Evolutionary conservation across 805 yeast genomes (phyloP).

Genomic region (Suhomyces pyralidae): DNA sequence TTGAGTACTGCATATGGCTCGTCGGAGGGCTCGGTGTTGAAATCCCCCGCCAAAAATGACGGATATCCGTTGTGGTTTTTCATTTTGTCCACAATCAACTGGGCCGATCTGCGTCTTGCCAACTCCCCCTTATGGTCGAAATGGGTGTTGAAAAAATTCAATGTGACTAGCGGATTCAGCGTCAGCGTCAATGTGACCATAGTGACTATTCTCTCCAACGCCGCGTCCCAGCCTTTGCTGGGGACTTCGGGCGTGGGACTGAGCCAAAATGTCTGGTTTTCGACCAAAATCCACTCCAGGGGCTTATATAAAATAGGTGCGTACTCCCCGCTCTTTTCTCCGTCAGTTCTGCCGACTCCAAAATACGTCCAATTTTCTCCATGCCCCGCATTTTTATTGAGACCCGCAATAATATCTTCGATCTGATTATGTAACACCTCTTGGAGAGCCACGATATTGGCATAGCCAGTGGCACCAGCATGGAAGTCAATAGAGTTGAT

Average conservation of each 20-base stretch:
- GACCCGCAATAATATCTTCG: conserved; percentile 24
- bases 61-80: conserved; percentile 30
- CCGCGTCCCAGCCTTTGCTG: conserved; percentile 44
- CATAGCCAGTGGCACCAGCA: conserved; percentile 20
- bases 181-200: conserved; percentile 32
- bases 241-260: conserved; percentile 39
- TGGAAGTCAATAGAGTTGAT: conserved; percentile 40
- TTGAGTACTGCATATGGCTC: conserved; percentile 40
- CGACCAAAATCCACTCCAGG: conserved; percentile 30
- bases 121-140: conserved; percentile 38
- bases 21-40: conserved; percentile 41
- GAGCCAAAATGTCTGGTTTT: conserved; percentile 36
- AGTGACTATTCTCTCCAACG: conserved; percentile 38
- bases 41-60: conserved; percentile 41
- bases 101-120: conserved; percentile 35
- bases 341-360: conserved; percentile 38
- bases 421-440: conserved; percentile 38
- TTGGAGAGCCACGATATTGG: conserved; percentile 41
- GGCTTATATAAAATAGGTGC: conserved; percentile 35
- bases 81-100: conserved; percentile 40
- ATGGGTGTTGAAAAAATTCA: conserved; percentile 41
- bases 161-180: conserved; percentile 24
- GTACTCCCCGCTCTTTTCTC: conserved; percentile 28
- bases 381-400: conserved; percentile 25
- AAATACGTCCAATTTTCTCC: conserved; percentile 30